Base-by-base conservation (phyloP, 2,329 filamentous ascomycete genomes). In the Penicillium sp. region DNA sequence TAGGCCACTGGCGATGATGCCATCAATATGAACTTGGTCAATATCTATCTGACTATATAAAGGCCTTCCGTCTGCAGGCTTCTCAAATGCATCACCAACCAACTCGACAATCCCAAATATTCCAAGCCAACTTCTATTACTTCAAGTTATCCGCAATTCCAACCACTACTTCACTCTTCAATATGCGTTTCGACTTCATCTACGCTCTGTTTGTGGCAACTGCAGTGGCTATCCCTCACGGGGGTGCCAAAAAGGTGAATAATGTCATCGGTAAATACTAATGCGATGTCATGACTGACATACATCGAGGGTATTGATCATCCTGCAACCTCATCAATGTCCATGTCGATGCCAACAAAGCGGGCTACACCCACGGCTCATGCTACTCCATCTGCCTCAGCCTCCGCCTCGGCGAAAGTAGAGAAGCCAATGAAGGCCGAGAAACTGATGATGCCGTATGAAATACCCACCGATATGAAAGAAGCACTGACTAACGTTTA, bases 341-440 rank as follows among this genome's bases (percentile, higher is more conserved):
- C 47, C 30, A 48, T 45, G 33, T 47, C 48, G 2, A 51, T 53
- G 48, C 43, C 45, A 14, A 55, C 50, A 44, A 56, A 56, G 40
- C 45, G 33, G 5, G 28, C 41, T 3, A 50, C 46, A 16, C 33
- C 48, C 13, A 46, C 33, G 13, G 14, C 46, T n/a, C 10, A 36
- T 10, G 18, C 38, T 13, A 44, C 45, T 24, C 48, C 44, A 3
- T 36, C 55, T 10, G n/a, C 44, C 4, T 36, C 55, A 8, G n/a
- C 35, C 4, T 38, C 35, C 13, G 16, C 44, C 3, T 50, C 50
- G 16, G 41, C 47, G 44, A 31, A 9, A 13, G 20, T 46, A 11
- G 38, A 35, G 4, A 48, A 41, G 24, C 27, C 44, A 3, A 46
- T 44, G 52, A 47, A 41, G 2, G 46, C 38, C 2, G 46, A 36